Evolutionary conservation across 495 filamentous ascomycete genomes (phyloP).

Genomic region (Pseudevernia furfuracea): DNA sequence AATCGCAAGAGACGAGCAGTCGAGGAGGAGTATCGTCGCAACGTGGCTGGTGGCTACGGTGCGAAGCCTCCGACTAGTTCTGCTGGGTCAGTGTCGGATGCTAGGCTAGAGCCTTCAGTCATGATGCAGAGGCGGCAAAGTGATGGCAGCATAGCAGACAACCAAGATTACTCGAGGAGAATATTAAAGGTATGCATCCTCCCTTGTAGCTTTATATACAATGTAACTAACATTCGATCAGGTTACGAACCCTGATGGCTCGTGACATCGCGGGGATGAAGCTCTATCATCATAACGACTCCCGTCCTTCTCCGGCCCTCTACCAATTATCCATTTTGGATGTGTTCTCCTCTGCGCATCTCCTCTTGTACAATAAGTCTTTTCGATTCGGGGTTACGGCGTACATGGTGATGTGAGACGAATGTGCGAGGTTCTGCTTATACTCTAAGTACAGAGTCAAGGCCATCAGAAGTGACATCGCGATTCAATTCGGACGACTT

Average conservation of each 20-base stretch:
- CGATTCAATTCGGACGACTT: background rate
- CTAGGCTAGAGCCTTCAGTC: constrained; percentile 75
- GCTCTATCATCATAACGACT: constrained; percentile 12
- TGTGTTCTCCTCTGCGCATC: background rate
- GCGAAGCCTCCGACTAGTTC: constrained; percentile 56
- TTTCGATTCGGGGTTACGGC: constrained; percentile 4
- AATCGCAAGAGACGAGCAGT: constrained; percentile 63
- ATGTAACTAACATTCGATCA: constrained; percentile 20
- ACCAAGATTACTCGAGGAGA: constrained; percentile 91
- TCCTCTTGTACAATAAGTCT: background rate
- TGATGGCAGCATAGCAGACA: constrained; percentile 95
- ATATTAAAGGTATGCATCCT: constrained; percentile 72
- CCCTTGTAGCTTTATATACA: background rate
- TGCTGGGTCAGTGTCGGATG: constrained; percentile 62
- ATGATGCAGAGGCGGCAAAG: constrained; percentile 85
- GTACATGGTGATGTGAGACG: constrained; percentile 16
- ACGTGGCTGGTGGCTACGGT: constrained; percentile 52
- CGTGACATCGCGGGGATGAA: constrained; percentile 11
- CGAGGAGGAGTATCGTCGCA: constrained; percentile 72
- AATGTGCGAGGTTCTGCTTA: constrained; percentile 12
- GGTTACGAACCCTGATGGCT: constrained; percentile 45
- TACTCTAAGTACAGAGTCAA: constrained; percentile 11
- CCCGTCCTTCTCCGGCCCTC: constrained; percentile 8
- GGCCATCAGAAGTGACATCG: constrained; percentile 4
- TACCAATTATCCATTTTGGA: background rate